These are phyloP conservation scores for Parmales sp. DNA, from an alignment of 108 stramenopile genomes.

Conservation along the genomic window DNA sequence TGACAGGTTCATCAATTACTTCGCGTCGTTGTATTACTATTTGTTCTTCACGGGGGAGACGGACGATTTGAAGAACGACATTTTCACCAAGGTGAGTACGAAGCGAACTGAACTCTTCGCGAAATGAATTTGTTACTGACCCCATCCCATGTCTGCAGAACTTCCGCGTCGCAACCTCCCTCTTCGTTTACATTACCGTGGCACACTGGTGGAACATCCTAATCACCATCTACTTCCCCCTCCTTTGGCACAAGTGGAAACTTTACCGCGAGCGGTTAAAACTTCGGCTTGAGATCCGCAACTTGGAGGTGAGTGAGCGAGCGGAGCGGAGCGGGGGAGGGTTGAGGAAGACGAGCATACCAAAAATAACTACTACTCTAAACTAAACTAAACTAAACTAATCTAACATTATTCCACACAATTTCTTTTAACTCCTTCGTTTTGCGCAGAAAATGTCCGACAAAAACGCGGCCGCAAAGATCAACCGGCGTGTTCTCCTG, in stretches of 20 bases:
- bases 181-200: conserved; percentile 69
- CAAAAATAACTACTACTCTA: conserved; percentile 22
- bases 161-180: conserved; percentile 61
- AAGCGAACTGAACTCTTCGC: too few species aligned
- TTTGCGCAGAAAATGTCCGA: too few species aligned
- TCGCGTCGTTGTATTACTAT: conserved; percentile 91
- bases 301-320: conserved; percentile 29
- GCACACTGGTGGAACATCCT: conserved; percentile 73
- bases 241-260: conserved; percentile 55
- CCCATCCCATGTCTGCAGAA: too few species aligned
- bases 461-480: too few species aligned
- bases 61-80: not conserved
- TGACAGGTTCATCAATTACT: conserved; percentile 95
- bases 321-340: conserved; percentile 30
- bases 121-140: too few species aligned
- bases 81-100: not conserved
- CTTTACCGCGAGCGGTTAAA: conserved; percentile 32
- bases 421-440: too few species aligned
- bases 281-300: conserved; percentile 41
- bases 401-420: too few species aligned
- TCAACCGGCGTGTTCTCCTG: conserved; percentile 62
- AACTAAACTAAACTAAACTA: too few species aligned
- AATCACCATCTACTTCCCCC: conserved; percentile 66
- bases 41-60: conserved; percentile 57
- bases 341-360: conserved; percentile 17